These are phyloP conservation scores for Amborella trichopoda DNA, from an alignment of 164 flowering plant genomes.

Conservation along the genomic window DNA sequence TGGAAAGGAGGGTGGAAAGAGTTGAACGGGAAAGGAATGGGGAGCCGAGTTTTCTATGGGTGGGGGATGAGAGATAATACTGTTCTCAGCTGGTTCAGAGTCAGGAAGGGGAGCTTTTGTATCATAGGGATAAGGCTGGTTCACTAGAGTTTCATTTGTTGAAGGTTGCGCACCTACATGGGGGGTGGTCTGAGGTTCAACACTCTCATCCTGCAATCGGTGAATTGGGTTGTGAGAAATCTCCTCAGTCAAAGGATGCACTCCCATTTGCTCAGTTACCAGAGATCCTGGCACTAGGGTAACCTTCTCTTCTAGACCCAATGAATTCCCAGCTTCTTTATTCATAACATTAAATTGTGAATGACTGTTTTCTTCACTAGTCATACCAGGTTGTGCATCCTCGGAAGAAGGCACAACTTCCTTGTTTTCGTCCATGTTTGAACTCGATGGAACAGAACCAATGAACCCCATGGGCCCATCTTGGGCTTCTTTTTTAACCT, in stretches of 20 bases:
- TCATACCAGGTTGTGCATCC: slow-evolving; percentile 7
- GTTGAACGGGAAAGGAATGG: slow-evolving; percentile 4
- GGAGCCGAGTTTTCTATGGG: not conserved
- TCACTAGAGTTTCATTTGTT: slow-evolving; percentile 1
- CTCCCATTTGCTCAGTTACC: slow-evolving; percentile 5
- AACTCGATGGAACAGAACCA: too few relatives aligned
- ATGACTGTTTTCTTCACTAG: slow-evolving; percentile 16
- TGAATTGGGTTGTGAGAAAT: slow-evolving; percentile 1
- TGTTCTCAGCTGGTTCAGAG: too few relatives aligned
- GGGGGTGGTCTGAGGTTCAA: not conserved
- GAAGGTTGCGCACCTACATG: slow-evolving; percentile 1
- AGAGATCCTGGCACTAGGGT: slow-evolving; percentile 7
- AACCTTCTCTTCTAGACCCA: slow-evolving; percentile 8
- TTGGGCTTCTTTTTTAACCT: too few relatives aligned
- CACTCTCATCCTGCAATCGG: slow-evolving; percentile 1
- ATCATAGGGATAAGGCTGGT: too few relatives aligned
- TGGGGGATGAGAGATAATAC: slow-evolving; percentile 1
- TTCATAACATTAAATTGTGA: slow-evolving; percentile 5
- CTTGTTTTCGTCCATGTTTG: slow-evolving; percentile 15
- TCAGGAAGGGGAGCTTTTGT: too few relatives aligned
- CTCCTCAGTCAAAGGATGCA: too few relatives aligned
- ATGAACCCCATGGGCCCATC: too few relatives aligned
- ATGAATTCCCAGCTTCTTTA: slow-evolving; percentile 7
- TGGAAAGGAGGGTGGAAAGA: slow-evolving; percentile 1
- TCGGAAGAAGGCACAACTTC: slow-evolving; percentile 6